Conservation (phyloP, 2,329 filamentous ascomycete species). For the Grosmannia penicillata region DNA sequence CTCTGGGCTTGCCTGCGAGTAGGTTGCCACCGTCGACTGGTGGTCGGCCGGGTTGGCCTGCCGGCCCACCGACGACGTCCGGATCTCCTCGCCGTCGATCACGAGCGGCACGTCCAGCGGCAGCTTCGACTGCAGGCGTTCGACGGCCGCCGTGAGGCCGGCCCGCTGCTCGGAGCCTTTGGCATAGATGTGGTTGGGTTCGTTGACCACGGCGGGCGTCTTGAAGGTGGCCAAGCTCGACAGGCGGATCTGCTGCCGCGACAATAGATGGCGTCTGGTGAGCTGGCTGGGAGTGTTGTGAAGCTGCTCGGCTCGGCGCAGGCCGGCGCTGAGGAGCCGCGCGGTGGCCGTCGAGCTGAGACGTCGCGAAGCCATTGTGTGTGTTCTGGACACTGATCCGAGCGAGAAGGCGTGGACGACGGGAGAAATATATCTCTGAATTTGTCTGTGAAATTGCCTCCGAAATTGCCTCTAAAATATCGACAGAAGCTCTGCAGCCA, state of each 20-base stretch:
- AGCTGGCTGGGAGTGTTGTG: not conserved
- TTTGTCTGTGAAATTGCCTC: no score
- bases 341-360: constrained; percentile 5
- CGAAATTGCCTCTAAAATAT: no score
- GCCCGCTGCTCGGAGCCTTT: constrained; percentile 71
- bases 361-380: constrained; percentile 10
- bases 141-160: constrained; percentile 59
- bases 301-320: constrained; percentile 1
- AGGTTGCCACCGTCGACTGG: constrained; percentile 60
- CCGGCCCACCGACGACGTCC: constrained; percentile 45
- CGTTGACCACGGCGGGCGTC: constrained; percentile 74
- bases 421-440: no score
- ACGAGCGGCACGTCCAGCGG: constrained; percentile 71
- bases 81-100: constrained; percentile 70
- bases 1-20: constrained; percentile 63
- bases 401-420: not conserved
- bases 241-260: constrained; percentile 14
- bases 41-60: constrained; percentile 81
- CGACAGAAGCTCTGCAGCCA: no score
- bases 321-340: constrained; percentile 5
- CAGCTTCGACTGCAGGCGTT: constrained; percentile 50
- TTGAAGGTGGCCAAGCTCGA: constrained; percentile 71
- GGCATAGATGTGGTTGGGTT: constrained; percentile 89
- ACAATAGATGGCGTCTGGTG: not conserved
- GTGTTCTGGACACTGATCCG: no score